Evolutionary conservation across 768 basidiomycete species (phyloP), one percentile per base, ranked within the genome.

Genomic region (Boletales sp.): DNA sequence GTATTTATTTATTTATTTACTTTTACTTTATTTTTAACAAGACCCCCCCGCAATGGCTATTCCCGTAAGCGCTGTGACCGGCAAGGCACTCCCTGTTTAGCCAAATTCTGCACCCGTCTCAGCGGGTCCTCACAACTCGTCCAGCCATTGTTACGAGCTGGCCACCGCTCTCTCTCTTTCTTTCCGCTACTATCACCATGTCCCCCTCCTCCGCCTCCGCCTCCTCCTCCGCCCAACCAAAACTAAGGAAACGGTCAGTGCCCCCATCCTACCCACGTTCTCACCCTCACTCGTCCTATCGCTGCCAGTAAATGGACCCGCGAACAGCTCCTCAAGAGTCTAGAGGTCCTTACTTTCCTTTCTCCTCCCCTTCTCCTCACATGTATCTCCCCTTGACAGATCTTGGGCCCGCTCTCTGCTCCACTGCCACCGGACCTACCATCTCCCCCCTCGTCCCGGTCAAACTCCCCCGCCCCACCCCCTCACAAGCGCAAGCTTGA

Each of bases 361-460:
- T 33, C 18, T 45, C 35, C 12, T 43, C 19, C 33, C 41, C 47
- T 15, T 19, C 49, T 57, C 43, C 66, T 64, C 51, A 66, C 59
- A 48, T 31, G 32, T 41, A 39, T 34, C 25, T 28, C 3, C 40
- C 17, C 37, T 46, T 44, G 48, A 21, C 59, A 78, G 77, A 72
- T 74, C 63, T 58, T 74, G 54, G 70, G 74, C 46, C 55, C 69
- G 33, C 66, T 72, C 51, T 60, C 66, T 33, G 50, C 66, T n/a
- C 70, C 70, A 41, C 73, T 77, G 45, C 74, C 77, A 49, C 69
- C 73, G 54, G 67, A 72, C 47, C 60, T 77, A 41, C 70, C 72
- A 52, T 73, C 77, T 61, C 72, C 78, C 49, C 73, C 75, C 25
- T 63, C 68, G 30, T 74, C 76, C 57, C 70, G 73, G 57, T 61